Evolutionary conservation across 371 early-diverging fungal species (phyloP), one percentile per base, ranked within the genome.

Genomic region (Chytridiales sp.): DNA sequence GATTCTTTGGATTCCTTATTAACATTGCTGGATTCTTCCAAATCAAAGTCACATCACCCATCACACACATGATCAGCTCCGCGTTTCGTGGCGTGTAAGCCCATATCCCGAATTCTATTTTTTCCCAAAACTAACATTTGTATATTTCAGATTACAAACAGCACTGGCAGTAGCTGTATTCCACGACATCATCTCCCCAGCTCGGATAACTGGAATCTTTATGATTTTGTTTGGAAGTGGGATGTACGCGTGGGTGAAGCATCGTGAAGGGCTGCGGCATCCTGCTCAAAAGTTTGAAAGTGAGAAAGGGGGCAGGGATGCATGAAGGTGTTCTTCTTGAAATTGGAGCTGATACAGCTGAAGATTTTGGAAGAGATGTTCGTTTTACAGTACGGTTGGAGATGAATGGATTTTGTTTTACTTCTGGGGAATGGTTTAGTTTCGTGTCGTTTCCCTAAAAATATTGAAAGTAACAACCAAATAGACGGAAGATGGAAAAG

Each of bases 21-120:
- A 83, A 83, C 67, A 39, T 83, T 15, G 81, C 81, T 17, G 81
- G 83, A 9, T 81, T 83, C 67, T 67, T 83, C 51, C 81, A 81
- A 61, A 83, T 83, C 59, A 79, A 82, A 42, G 76, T 80, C 43
- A 83, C 83, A 17, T 77, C 78, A 0, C 83, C 83, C 2, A 71
- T 82, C 26, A 77, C 81, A 5, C 83, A 83, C 46, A 80, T 79
- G 76, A 73, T 81, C 52, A 61, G 62, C 44, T 64, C 68, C 3
- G 73, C 73, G 4, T 62, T 69, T 47, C 56, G 71, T 13, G 70
- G 70, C 50, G 70, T 70, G 70, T 69, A 62, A 47, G 70, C 51
- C 15, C 1, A 9, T 48, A 5, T 4, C 51, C n/a, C 27, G 0
- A 21, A 21, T 19, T 47, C 36, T 19, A 19, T 34, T 36, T 48